phyloP scores from a whole-genome alignment of 176 grass and related monocot species.

The Aegilops tauschii region DNA sequence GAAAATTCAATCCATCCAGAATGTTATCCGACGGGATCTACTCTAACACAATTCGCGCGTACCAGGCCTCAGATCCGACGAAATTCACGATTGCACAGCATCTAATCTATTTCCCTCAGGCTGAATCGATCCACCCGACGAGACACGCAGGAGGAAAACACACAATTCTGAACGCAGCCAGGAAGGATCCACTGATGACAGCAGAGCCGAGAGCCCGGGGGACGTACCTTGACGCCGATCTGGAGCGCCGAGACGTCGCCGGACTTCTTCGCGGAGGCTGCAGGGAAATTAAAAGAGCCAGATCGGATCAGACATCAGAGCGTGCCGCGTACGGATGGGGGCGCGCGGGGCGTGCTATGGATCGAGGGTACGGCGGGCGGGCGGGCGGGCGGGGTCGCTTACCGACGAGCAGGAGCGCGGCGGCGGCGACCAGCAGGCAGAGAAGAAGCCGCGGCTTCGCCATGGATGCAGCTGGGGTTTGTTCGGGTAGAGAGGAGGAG shows the following conservation, averaged over 20 bases:
- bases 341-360: neutral
- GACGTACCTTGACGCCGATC: slow-evolving; percentile 88
- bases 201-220: neutral
- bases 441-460: slow-evolving; percentile 39
- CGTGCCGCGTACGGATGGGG: neutral
- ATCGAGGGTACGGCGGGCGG: neutral
- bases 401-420: slow-evolving; percentile 40
- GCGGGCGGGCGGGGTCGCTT: neutral
- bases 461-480: slow-evolving; percentile 32
- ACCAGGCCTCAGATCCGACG: neutral
- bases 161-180: neutral
- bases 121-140: neutral
- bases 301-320: slow-evolving; percentile 35
- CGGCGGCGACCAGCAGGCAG: slow-evolving; percentile 14
- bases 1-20: neutral
- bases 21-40: neutral
- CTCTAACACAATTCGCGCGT: neutral
- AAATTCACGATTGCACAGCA: neutral
- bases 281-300: neutral
- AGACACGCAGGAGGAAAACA: no score
- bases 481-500: neutral
- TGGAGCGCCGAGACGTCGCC: slow-evolving; percentile 85
- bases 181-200: neutral
- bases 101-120: neutral
- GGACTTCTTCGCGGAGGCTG: slow-evolving; percentile 79